phyloP scores from a whole-genome alignment of 2,329 filamentous ascomycete species.

The Alternaria incomplexa region DNA sequence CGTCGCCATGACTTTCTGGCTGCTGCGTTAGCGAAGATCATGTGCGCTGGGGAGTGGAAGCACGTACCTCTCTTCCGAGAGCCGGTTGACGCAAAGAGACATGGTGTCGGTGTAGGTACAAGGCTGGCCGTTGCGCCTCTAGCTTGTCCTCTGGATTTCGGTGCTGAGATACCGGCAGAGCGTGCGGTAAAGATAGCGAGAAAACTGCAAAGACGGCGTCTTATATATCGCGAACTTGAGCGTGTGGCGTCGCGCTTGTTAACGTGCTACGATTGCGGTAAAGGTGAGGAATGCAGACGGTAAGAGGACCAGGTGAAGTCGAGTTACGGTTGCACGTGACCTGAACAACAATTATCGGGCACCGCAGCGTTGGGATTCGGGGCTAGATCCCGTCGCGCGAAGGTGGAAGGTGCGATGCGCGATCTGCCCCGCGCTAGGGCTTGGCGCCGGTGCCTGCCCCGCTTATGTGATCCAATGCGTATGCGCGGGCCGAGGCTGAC shows the following conservation, averaged over 20 bases:
- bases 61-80: conserved; percentile 47
- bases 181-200: neutral
- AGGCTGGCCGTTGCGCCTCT: conserved; percentile 11
- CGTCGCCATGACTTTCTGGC: conserved; percentile 92
- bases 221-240: neutral
- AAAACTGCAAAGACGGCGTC: neutral
- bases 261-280: conserved; percentile 5
- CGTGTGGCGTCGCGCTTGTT: conserved; percentile 6
- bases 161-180: neutral
- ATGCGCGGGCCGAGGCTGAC: conserved; percentile 34
- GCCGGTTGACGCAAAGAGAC: conserved; percentile 85
- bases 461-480: conserved; percentile 14
- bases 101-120: conserved; percentile 55
- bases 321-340: conserved; percentile 29
- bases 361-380: conserved; percentile 10
- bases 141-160: neutral
- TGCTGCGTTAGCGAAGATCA: conserved; percentile 20
- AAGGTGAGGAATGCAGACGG: conserved; percentile 19
- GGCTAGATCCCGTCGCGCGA: conserved; percentile 14
- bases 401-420: conserved; percentile 10
- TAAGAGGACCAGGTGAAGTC: conserved; percentile 18
- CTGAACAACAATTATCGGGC: conserved; percentile 17
- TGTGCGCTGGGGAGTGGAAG: neutral
- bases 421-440: conserved; percentile 27
- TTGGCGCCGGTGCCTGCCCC: conserved; percentile 15